Percentiles rank a stretch among this genome's conserved stretches.
Conservation (phyloP, 306 rosid species). For the Quercus wislizeni region DNA sequence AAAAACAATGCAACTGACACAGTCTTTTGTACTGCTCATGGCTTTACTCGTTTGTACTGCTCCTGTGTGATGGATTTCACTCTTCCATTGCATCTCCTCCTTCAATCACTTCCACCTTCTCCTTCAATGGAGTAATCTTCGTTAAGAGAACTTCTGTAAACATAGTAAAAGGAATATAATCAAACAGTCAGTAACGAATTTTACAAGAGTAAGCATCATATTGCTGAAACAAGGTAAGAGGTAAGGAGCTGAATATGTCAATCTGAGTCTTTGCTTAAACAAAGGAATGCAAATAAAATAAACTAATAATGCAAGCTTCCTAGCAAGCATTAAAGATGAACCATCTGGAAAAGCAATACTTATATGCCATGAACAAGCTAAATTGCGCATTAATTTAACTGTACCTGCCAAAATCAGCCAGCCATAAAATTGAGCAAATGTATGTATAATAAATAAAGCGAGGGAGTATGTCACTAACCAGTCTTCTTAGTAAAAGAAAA, state of each 20-base stretch:
- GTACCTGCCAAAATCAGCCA: not conserved
- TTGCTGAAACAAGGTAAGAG: not conserved
- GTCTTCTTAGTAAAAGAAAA: constrained; percentile 72
- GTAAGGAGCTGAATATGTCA: not conserved
- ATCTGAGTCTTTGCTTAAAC: not conserved
- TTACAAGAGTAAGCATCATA: not conserved
- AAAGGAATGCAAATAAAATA: not conserved
- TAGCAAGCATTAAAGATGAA: not conserved
- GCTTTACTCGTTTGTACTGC: not conserved
- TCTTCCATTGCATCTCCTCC: constrained; percentile 93
- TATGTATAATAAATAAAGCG: constrained; percentile 1
- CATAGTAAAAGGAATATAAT: constrained; percentile 19
- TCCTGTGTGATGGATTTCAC: constrained; percentile 19
- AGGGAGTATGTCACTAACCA: constrained; percentile 42
- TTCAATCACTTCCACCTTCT: constrained; percentile 61
- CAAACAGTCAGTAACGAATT: not conserved
- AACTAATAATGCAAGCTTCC: not conserved
- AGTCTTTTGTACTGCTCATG: no score
- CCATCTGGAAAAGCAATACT: not conserved
- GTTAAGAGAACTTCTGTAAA: constrained; percentile 79
- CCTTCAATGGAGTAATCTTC: constrained; percentile 71
- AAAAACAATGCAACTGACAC: not conserved
- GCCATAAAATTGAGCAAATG: not conserved
- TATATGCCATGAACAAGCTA: not conserved
- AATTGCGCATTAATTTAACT: no score